Evolutionary conservation across 2,329 filamentous ascomycete genomes (phyloP), one percentile per base, ranked within the genome.

Genomic region (Ceratocystis variospora): DNA sequence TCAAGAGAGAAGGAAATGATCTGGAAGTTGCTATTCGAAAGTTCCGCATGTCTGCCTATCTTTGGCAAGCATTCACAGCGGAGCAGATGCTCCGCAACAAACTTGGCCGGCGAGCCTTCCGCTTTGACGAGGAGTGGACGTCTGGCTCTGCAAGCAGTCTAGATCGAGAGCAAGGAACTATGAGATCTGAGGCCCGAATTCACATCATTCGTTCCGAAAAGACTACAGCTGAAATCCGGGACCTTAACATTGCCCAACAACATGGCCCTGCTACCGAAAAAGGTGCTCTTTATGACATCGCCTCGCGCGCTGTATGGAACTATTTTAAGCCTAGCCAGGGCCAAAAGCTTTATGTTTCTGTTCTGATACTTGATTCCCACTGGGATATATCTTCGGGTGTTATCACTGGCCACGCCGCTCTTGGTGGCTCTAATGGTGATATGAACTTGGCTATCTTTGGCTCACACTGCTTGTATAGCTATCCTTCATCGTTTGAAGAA

Each of bases 51-150:
- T 88, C 91, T 19, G 93, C 90, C 28, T 96, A 97, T 73, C 80
- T 97, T 15, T 97, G 94, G 92, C 94, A 99, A 74, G 90, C 92
- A 6, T 97, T 96, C 72, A 97, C 93, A 0, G 90, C 90, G 5
- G 94, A 99, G 74, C 92, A 97, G 74, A 97, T 97, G 93, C 88
- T 85, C 74, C 86, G 90, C 69, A 89, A 96, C 73, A 89, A 87
- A 68, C 84, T 97, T 70, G 91, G 92, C 8, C 83, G 93, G 67
- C 85, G 93, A 67, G 87, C 84, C 64, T 97, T 96, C 75, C 83
- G 92, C 55, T 92, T 96, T 69, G 94, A 97, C 71, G 94, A 99
- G 75, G 89, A 96, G 73, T 97, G 94, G 94, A 89, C 89, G 68
- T 84, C 85, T 2, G 92, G 92, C 6, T 89, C 89, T 1, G 80